These are phyloP conservation scores for Kingdonia uniflora DNA, from an alignment of 164 flowering plant genomes.

Conservation along the genomic window DNA sequence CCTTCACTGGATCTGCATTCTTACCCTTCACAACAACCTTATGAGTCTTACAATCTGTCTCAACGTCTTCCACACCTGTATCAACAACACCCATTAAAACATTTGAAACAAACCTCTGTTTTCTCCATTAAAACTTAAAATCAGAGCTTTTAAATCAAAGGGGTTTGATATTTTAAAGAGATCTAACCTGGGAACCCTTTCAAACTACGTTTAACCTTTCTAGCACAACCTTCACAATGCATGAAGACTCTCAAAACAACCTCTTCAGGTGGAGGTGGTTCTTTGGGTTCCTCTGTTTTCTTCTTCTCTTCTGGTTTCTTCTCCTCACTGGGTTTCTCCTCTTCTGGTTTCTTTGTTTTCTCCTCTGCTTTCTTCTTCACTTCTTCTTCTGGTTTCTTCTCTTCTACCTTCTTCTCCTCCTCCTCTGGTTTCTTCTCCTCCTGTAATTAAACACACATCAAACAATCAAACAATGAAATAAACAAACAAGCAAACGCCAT, in stretches of 20 bases:
- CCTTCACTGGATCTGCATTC: slow-evolving; percentile 72
- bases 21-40: slow-evolving; percentile 72
- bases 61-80: slow-evolving; percentile 62
- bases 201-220: slow-evolving; percentile 53
- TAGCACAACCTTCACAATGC: slow-evolving; percentile 95
- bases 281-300: slow-evolving; percentile 19
- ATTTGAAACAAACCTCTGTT: slow-evolving; percentile 1
- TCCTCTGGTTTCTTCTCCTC: slow-evolving; percentile 22
- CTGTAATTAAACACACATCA: background rate
- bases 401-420: slow-evolving; percentile 19
- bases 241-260: slow-evolving; percentile 62
- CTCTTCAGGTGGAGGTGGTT: slow-evolving; percentile 46
- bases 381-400: slow-evolving; percentile 21
- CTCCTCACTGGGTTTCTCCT: slow-evolving; percentile 17
- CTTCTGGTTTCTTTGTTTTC: slow-evolving; percentile 23
- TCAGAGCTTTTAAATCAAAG: no score
- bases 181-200: slow-evolving; percentile 55
- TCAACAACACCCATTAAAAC: background rate
- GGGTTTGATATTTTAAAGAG: no score
- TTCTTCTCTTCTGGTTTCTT: slow-evolving; percentile 18
- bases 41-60: slow-evolving; percentile 49
- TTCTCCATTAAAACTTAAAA: no score
- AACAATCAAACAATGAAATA: background rate
- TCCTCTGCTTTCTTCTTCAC: slow-evolving; percentile 15
- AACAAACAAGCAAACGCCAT: background rate